Base-by-base conservation (phyloP, 176 grass and related monocot species). In the Echinochloa phyllopogon region DNA sequence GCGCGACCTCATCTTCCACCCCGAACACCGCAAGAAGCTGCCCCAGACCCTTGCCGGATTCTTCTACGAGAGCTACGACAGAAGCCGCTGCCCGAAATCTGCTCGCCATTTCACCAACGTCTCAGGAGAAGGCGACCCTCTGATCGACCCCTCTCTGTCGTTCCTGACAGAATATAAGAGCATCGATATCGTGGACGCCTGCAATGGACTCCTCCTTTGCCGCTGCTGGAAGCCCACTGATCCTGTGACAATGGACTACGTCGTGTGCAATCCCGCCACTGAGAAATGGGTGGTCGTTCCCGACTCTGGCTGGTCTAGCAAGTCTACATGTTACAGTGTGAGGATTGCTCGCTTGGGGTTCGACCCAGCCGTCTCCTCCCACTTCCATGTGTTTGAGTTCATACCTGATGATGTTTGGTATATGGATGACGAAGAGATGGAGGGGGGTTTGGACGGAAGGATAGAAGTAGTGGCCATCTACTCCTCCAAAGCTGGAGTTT, bases 371-470 rank as follows among this genome's bases (percentile, higher is more conserved):
- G 16, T 66, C 16, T 66, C 33, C 36, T 18, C 33, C 15, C 63
- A 66, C 36, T 66, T 66, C 15, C 63, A 66, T 39, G 15, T 66
- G 63, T 66, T 66, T 66, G 63, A 66, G 63, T 66, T 66, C 63
- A 39, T 66, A 66, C 63, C 33, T 20, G 36, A 39, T 6, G 2
- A 65, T 39, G 3, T 39, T 66, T 38, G 15, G 33, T 9, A 20
- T 66, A 2, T 1, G 16, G 63, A 38, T 4, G 5, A 37, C 6
- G 2, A 0, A 38, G 13, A 38, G 12, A 33, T 0, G 7, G 4
- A 55, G 1, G 47, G 14, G 47, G 0, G 38, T 18, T 0, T 65
- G 2, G 63, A 38, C 18, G 63, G 63, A 65, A 65, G 33, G 0
- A 38, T 38, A 16, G 0, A 65, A 8, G 29, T 18, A 36, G 62